Conservation (phyloP, 306 rosid species). For the Abrus pulchellus region DNA sequence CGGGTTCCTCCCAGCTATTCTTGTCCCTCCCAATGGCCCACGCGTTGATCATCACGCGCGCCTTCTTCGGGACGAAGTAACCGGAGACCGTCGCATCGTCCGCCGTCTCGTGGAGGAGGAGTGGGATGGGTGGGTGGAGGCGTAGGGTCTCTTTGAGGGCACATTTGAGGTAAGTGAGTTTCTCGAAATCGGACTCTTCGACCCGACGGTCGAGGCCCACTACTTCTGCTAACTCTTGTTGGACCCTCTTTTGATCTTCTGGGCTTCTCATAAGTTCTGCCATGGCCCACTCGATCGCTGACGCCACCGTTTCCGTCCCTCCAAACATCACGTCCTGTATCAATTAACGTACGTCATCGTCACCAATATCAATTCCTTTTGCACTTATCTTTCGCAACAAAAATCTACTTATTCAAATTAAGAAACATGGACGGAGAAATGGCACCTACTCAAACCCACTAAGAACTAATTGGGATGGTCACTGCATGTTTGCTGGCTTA, state of each 20-base stretch:
- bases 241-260: slow-evolving; percentile 66
- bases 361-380: neutral
- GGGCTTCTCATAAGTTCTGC: slow-evolving; percentile 80
- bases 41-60: slow-evolving; percentile 85
- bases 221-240: slow-evolving; percentile 67
- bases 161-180: slow-evolving; percentile 65
- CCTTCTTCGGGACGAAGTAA: slow-evolving; percentile 65
- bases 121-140: slow-evolving; percentile 92
- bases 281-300: slow-evolving; percentile 93
- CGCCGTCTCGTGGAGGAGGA: slow-evolving; percentile 93
- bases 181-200: slow-evolving; percentile 81
- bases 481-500: slow-evolving; percentile 26
- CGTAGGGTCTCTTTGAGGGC: slow-evolving; percentile 76
- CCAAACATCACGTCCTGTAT: slow-evolving; percentile 94
- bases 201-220: slow-evolving; percentile 74
- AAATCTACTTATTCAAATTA: neutral
- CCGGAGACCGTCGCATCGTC: slow-evolving; percentile 70
- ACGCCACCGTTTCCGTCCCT: slow-evolving; percentile 95
- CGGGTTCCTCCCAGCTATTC: slow-evolving; percentile 71
- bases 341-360: neutral
- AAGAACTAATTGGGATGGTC: neutral
- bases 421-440: slow-evolving; percentile 9
- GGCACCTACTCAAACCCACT: slow-evolving; percentile 37
- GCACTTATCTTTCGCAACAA: neutral
- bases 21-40: slow-evolving; percentile 87